A percentile compares a stretch with the other conserved stretches of the same genome.
Conservation (phyloP, 1,284 basidiomycete species). For the Naganishia sp. region DNA sequence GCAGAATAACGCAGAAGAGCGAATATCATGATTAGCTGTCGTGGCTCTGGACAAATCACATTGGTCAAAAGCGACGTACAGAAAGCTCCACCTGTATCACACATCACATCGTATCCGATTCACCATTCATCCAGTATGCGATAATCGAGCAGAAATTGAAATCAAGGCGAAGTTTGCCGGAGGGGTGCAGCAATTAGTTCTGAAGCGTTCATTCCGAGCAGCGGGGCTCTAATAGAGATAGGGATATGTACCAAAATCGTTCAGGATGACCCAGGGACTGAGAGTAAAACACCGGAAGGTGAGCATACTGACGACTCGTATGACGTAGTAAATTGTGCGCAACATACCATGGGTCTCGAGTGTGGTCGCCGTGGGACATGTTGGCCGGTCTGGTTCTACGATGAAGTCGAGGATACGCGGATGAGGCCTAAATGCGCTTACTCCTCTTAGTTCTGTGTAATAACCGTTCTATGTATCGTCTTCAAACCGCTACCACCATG, state of each 20-base stretch:
- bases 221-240: slow-evolving; percentile 58
- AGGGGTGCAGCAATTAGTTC: background rate
- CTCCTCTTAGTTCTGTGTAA: background rate
- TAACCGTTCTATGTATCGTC: background rate
- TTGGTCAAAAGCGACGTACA: background rate
- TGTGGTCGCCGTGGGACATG: slow-evolving; percentile 80
- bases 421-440: background rate
- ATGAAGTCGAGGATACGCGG: background rate
- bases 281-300: slow-evolving; percentile 3
- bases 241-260: slow-evolving; percentile 86
- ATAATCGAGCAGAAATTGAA: background rate
- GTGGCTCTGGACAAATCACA: background rate
- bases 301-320: slow-evolving; percentile 1
- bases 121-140: too few species aligned
- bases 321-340: slow-evolving; percentile 18
- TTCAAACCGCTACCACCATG: background rate
- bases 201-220: too few species aligned
- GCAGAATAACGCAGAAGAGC: background rate
- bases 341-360: slow-evolving; percentile 82
- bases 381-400: slow-evolving; percentile 18
- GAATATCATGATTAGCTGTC: background rate
- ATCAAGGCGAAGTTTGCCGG: background rate
- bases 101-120: background rate
- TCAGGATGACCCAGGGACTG: slow-evolving; percentile 97
- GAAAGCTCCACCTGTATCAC: slow-evolving; percentile 22